Percentiles rank a stretch among this genome's conserved stretches.
These are phyloP conservation scores for Mortierella alpina DNA, from an alignment of 192 early-diverging fungal genomes.

Conservation along the genomic window DNA sequence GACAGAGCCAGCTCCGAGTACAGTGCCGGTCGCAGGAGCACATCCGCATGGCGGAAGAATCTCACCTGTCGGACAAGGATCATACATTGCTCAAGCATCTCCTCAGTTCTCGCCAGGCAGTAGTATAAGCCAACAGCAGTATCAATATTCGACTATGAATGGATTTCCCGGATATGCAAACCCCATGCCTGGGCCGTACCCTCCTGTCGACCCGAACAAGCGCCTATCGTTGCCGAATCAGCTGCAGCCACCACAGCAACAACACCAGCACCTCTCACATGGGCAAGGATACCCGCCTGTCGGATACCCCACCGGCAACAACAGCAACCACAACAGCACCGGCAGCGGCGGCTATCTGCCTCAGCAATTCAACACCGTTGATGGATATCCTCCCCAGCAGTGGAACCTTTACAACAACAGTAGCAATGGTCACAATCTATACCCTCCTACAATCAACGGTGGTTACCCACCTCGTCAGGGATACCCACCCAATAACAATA, in stretches of 20 bases:
- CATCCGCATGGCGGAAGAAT: conserved; percentile 10
- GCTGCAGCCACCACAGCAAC: conserved; percentile 5
- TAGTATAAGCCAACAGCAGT: not conserved
- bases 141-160: conserved; percentile 8
- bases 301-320: conserved; percentile 11
- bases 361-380: too few species aligned
- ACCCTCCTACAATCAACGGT: too few species aligned
- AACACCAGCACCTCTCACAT: not conserved
- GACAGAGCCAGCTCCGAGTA: conserved; percentile 2
- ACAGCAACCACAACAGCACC: conserved; percentile 2
- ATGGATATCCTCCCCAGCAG: conserved; percentile 13
- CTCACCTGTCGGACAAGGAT: conserved; percentile 9
- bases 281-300: conserved; percentile 22
- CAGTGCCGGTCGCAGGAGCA: conserved; percentile 8
- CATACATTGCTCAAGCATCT: not conserved
- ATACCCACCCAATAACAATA: not conserved
- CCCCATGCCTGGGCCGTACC: not conserved
- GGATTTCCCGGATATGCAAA: conserved; percentile 11
- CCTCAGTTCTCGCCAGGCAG: conserved; percentile 10
- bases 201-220: not conserved
- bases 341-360: conserved; percentile 19
- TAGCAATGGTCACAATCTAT: too few species aligned
- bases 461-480: not conserved
- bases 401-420: not conserved
- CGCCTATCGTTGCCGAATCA: conserved; percentile 2